phyloP scores from a whole-genome alignment of 176 grass and related monocot genomes.

The Oryza brachyantha region DNA sequence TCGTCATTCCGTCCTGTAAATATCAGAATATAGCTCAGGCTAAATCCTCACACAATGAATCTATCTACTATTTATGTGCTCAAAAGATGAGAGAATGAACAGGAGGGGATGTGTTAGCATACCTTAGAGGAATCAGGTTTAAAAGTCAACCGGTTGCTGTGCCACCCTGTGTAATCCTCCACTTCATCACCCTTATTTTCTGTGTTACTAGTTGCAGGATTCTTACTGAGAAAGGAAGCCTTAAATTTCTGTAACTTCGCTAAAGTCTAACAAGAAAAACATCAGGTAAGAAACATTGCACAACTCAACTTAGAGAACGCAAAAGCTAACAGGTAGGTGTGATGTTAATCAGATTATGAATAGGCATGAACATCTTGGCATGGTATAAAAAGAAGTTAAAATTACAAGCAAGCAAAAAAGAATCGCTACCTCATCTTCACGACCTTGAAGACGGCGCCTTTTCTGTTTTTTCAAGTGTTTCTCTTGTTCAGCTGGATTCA shows the following conservation, averaged over 20 bases:
- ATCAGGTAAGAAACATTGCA: constrained; percentile 21
- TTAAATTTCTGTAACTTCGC: constrained; percentile 81
- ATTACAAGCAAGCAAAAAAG: background rate
- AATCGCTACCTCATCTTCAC: constrained; percentile 69
- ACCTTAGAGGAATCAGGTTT: constrained; percentile 63
- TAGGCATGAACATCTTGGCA: constrained; percentile 18
- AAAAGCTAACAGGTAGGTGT: background rate
- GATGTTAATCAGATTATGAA: constrained; percentile 15
- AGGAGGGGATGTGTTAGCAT: constrained; percentile 5
- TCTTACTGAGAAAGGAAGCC: constrained; percentile 50
- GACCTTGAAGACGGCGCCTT: constrained; percentile 72
- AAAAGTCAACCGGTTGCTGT: constrained; percentile 55
- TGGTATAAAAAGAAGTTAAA: constrained; percentile 7
- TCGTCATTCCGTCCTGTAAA: constrained; percentile 69
- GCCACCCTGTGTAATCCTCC: constrained; percentile 73
- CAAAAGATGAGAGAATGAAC: background rate
- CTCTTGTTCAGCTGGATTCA: constrained; percentile 89
- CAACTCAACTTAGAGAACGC: background rate
- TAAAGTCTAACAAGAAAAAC: constrained; percentile 59
- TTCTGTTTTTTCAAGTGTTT: constrained; percentile 87
- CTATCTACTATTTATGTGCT: background rate
- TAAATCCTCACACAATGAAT: constrained; percentile 9
- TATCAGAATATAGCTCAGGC: background rate
- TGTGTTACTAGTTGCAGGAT: constrained; percentile 21
- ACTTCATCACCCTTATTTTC: constrained; percentile 41